Evolutionary conservation across 208 protist species (phyloP).

Genomic region (Leptomonas seymouri): DNA sequence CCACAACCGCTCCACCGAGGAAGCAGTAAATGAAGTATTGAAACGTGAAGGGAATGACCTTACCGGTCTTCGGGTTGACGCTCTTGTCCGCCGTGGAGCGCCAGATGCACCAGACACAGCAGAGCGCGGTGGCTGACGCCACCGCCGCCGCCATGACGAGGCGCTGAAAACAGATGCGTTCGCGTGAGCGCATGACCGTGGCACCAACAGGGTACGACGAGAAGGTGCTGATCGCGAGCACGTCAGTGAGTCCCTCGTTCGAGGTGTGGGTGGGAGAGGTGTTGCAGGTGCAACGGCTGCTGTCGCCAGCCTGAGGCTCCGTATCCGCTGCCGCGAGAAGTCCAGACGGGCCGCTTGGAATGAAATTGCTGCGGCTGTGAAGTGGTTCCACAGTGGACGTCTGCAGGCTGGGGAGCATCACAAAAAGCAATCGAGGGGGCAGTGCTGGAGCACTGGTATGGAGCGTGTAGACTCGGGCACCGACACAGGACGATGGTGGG

Average conservation of each 20-base stretch:
- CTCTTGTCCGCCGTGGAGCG: background rate
- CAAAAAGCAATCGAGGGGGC: too few species aligned
- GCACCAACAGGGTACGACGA: background rate
- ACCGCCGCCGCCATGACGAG: background rate
- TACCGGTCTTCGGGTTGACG: conserved; percentile 27
- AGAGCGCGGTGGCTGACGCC: background rate
- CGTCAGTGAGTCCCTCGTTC: background rate
- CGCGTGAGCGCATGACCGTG: conserved; percentile 16
- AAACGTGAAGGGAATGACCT: conserved; percentile 37
- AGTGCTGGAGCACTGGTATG: too few species aligned
- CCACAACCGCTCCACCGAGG: conserved; percentile 58
- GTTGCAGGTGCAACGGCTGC: background rate
- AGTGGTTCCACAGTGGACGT: background rate
- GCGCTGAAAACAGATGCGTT: conserved; percentile 19
- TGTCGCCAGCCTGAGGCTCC: background rate
- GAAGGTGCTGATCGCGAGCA: background rate
- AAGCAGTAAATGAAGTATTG: conserved; percentile 75
- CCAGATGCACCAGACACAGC: conserved; percentile 24
- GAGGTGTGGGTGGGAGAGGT: background rate
- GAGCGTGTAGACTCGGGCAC: too few species aligned
- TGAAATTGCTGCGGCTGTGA: conserved; percentile 3
- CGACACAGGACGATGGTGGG: too few species aligned
- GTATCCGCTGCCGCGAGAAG: background rate
- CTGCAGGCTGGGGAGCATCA: background rate
- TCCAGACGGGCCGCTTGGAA: background rate